phyloP scores from a whole-genome alignment of 768 basidiomycete genomes.

The Leucocoprinus leucothites region DNA sequence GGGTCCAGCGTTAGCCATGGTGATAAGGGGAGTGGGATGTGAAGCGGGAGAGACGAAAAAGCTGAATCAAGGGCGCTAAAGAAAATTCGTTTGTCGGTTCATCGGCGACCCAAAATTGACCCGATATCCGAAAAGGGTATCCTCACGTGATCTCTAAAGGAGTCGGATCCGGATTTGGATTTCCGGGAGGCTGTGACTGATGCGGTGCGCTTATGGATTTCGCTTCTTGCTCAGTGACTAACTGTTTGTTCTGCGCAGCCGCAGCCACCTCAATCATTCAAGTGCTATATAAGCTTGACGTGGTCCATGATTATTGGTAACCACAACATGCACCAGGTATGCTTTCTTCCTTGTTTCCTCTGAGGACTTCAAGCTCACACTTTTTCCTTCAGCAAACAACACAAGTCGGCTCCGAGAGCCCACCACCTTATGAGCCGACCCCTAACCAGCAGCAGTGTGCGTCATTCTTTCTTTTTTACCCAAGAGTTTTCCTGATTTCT shows the following conservation, averaged over 20 bases:
- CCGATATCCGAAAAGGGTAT: neutral
- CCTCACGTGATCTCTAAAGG: slow-evolving; percentile 3
- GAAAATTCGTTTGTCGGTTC: slow-evolving; percentile 5
- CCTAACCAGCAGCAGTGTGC: slow-evolving; percentile 1
- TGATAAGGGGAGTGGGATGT: slow-evolving; percentile 17
- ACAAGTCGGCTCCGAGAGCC: slow-evolving; percentile 11
- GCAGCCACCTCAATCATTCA: neutral
- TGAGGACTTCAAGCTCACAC: no score
- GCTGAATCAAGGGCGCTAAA: neutral
- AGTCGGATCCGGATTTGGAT: slow-evolving; percentile 5
- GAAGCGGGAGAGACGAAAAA: slow-evolving; percentile 13
- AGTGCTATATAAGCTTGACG: neutral
- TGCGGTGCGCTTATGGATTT: neutral
- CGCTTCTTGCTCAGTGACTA: no score
- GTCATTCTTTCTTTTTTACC: neutral
- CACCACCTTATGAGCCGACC: slow-evolving; percentile 17
- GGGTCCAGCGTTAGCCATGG: slow-evolving; percentile 26
- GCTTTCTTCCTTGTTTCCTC: neutral
- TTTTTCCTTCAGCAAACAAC: neutral
- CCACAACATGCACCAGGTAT: slow-evolving; percentile 7
- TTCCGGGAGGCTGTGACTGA: slow-evolving; percentile 3
- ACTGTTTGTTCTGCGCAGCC: neutral
- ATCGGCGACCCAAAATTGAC: slow-evolving; percentile 5
- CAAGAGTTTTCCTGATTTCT: neutral
- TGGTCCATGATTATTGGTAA: neutral